These are phyloP conservation scores for Capsicum pubescens DNA, from an alignment of 257 asterid species.

Conservation along the genomic window DNA sequence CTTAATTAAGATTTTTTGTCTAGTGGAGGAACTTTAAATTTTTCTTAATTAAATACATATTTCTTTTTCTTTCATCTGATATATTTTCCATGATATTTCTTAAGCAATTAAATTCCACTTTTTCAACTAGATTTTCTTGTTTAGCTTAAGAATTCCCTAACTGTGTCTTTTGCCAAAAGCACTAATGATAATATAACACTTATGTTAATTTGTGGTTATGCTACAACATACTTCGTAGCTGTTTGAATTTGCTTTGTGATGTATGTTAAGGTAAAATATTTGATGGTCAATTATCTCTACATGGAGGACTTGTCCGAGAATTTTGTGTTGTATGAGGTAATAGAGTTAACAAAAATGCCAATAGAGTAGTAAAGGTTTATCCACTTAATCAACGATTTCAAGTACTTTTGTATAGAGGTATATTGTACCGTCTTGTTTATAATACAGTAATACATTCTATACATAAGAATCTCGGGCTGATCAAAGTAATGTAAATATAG, in stretches of 20 bases:
- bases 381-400: slow-evolving; percentile 48
- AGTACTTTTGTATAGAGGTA: slow-evolving; percentile 55
- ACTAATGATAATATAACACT: neutral
- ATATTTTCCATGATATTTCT: neutral
- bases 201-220: slow-evolving; percentile 1
- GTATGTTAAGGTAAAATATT: neutral
- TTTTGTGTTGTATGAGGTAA: slow-evolving; percentile 94
- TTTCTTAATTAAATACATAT: neutral
- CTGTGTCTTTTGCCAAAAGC: neutral
- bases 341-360: slow-evolving; percentile 64
- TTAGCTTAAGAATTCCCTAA: neutral
- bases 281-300: slow-evolving; percentile 36
- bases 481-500: neutral
- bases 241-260: neutral
- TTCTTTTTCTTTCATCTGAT: neutral
- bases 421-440: neutral
- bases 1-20: neutral
- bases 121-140: neutral
- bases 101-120: neutral
- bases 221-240: neutral
- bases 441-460: neutral
- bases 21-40: neutral
- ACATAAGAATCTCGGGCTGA: neutral
- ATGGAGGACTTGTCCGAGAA: slow-evolving; percentile 71
- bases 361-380: slow-evolving; percentile 55